A percentile compares a stretch with the other conserved stretches of the same genome.
These are phyloP conservation scores for Hyphopichia buzzinii DNA, from an alignment of 1,139 yeast species.

Conservation along the genomic window DNA sequence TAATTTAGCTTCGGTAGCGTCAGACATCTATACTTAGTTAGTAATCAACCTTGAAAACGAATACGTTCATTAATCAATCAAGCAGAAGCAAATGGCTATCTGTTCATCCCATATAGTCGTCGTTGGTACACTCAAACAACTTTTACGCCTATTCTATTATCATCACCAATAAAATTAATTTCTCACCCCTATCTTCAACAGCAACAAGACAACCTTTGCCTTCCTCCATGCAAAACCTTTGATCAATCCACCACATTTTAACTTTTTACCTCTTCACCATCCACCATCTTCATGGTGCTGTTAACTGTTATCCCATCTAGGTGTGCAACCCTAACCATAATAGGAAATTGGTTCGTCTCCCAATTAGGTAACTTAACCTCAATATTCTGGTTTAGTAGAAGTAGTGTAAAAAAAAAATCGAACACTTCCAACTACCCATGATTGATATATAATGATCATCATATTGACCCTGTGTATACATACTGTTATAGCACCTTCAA, in stretches of 20 bases:
- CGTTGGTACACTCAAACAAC: not conserved
- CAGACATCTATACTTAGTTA: constrained; percentile 29
- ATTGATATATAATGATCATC: too few relatives aligned
- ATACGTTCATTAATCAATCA: constrained; percentile 1
- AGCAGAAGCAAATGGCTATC: too few relatives aligned
- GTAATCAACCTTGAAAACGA: constrained; percentile 7
- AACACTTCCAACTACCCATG: too few relatives aligned
- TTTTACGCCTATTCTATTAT: constrained; percentile 1
- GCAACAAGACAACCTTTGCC: not conserved
- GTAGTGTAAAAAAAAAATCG: constrained; percentile 7
- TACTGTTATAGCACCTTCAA: not conserved
- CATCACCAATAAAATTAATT: constrained; percentile 2
- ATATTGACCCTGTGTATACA: too few relatives aligned
- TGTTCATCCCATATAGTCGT: constrained; percentile 2
- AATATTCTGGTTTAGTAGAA: constrained; percentile 3
- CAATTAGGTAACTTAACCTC: constrained; percentile 24
- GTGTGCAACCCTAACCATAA: constrained; percentile 24
- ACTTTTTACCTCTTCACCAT: constrained; percentile 1
- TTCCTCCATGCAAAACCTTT: not conserved
- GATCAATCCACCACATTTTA: constrained; percentile 2
- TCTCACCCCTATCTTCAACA: not conserved
- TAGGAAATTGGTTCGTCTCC: constrained; percentile 24
- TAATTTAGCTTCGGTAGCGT: constrained; percentile 39
- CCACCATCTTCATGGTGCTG: constrained; percentile 2
- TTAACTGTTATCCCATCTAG: constrained; percentile 4